A percentile compares a stretch with the other conserved stretches of the same genome.
phyloP scores from a whole-genome alignment of 2,329 filamentous ascomycete genomes.

The Tricladium varicosporioides region DNA sequence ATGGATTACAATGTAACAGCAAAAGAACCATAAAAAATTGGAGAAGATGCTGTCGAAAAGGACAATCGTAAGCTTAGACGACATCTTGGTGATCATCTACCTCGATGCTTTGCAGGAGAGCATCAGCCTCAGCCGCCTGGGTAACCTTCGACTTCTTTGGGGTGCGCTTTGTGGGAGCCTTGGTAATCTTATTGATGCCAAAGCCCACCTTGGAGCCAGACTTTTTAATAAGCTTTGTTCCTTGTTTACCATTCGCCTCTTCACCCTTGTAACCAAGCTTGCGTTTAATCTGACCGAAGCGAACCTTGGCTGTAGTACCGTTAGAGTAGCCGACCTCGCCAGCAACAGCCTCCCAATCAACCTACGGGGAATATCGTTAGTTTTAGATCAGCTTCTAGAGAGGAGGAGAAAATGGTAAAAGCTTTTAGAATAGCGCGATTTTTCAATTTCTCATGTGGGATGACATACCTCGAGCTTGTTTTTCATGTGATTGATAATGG shows the following conservation, averaged over 20 bases:
- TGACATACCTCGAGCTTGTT: neutral
- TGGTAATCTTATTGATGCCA: conserved; percentile 16
- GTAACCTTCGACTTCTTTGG: neutral
- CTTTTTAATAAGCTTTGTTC: neutral
- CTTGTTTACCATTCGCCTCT: neutral
- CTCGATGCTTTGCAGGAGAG: neutral
- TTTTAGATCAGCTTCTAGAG: no score
- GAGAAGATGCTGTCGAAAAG: no score
- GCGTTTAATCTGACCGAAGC: conserved; percentile 50
- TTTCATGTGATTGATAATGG: neutral
- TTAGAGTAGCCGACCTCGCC: conserved; percentile 44
- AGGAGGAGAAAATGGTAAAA: no score
- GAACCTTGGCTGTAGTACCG: conserved; percentile 44
- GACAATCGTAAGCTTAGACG: neutral
- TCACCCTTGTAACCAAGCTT: conserved; percentile 37
- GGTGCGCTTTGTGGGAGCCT: neutral
- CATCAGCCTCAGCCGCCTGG: conserved; percentile 1
- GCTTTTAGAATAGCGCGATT: no score
- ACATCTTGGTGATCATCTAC: neutral
- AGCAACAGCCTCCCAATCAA: conserved; percentile 48
- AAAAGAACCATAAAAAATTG: no score
- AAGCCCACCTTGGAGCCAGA: neutral
- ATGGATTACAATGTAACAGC: no score
- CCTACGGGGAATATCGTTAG: conserved; percentile 5
- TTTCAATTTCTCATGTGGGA: no score